Evolutionary conservation across 176 grass and related monocot genomes (phyloP), one percentile per base, ranked within the genome.

Genomic region (Oryza officinalis): DNA sequence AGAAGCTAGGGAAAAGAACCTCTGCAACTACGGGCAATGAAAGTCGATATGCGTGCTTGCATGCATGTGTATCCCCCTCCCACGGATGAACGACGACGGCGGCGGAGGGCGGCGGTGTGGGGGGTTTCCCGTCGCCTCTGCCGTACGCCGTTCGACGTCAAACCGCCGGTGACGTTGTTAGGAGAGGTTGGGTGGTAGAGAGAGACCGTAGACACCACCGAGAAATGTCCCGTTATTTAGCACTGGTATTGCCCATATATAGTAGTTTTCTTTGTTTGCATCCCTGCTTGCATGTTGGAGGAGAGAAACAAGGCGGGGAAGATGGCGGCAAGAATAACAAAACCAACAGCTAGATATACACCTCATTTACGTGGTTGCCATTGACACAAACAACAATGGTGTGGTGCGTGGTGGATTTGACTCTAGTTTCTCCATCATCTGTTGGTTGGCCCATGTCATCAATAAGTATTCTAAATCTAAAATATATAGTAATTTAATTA

Each of bases 181-280:
- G 25, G 33, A 71, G 37, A 44, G 45, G 73, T 14, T 78, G 71
- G n/a, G 69, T 75, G 20, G 69, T 52, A 41, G 76, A 40, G n/a
- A 3, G 49, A 22, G 12, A 2, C 14, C 31, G 18, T 32, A 57
- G 63, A 41, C 38, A 67, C 67, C 67, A 59, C 31, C 72, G 13
- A 35, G 37, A 22, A 30, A 52, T 46, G 75, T 40, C 79, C 38
- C 45, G 40, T 71, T 85, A 89, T 81, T 89, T 89, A 81, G 78
- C 78, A 77, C 22, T 77, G n/a, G 83, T 72, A 66, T 32, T 77
- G 15, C 37, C 88, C 33, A 83, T 83, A 67, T 83, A 86, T 83
- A 86, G 45, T 69, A 25, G 0, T 78, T 82, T 86, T 66, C 79
- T 67, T 9, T 81, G 33, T 82, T 82, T 86, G 65, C 83, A 44